Base-by-base conservation (phyloP, 768 basidiomycete species). In the Bullera alba region DNA sequence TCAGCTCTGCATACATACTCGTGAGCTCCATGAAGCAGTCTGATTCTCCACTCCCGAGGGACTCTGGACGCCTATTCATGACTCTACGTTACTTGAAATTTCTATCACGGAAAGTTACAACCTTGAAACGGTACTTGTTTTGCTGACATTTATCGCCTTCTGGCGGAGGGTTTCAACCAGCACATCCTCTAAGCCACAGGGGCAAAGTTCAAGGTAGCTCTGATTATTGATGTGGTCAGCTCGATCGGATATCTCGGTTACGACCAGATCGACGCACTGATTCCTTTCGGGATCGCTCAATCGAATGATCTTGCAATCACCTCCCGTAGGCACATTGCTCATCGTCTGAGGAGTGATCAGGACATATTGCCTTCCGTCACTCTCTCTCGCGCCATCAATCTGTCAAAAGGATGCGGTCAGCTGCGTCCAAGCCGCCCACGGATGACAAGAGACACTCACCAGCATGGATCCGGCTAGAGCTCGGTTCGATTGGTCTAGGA, bases 381-480 rank as follows among this genome's bases (percentile, higher is more conserved):
- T 85, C 7, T 81, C 78, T 61, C 86, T 88, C 6, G 92, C 92
- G 1, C 86, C 87, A 23, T 91, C 88, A 57, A 92, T 86, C 87
- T 88, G 50, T 14, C 50, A 58, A 42, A 22, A 53, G 47, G 10
- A 19, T 29, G 26, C 8, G n/a, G 10, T 29, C 37, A 16, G 17
- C 26, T 21, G 37, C n/a, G 29, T 19, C 16, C 10, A 36, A 26
- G 27, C 17, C 27, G 25, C 25, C 10, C 21, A 28, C 15, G n/a
- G n/a, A n/a, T n/a, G n/a, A n/a, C n/a, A n/a, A n/a, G n/a, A n/a
- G n/a, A n/a, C 42, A 57, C 65, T 16, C 50, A 88, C 86, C 81
- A 96, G 86, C 86, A 93, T 90, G 73, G 82, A 87, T 84, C 93
- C 95, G 53, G 86, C 86, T 63, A 93, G 85, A 41, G 84, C 83